These are phyloP conservation scores for Ustilago xerochloae DNA, from an alignment of 1,284 basidiomycete species.

Conservation along the genomic window DNA sequence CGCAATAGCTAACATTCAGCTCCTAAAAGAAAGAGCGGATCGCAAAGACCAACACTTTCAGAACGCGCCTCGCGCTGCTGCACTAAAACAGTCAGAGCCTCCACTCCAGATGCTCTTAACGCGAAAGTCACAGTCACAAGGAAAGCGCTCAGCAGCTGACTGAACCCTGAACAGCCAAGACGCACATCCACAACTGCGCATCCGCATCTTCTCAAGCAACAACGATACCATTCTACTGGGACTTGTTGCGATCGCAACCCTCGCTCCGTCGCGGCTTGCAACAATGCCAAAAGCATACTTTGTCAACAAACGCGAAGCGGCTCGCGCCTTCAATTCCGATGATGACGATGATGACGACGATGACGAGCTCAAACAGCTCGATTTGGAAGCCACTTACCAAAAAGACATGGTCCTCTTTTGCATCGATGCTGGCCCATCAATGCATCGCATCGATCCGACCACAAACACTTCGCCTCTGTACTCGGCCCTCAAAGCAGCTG, in stretches of 20 bases:
- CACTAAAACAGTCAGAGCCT: background rate
- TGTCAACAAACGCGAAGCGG: slow-evolving; percentile 47
- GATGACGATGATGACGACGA: slow-evolving; percentile 37
- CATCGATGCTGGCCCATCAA: slow-evolving; percentile 89
- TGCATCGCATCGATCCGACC: slow-evolving; percentile 73
- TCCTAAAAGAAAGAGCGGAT: no score
- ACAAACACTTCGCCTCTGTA: slow-evolving; percentile 68
- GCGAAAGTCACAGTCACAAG: no score
- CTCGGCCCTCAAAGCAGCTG: slow-evolving; percentile 80
- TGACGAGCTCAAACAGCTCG: slow-evolving; percentile 46
- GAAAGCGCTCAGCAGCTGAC: no score
- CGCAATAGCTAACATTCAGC: background rate
- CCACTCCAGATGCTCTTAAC: background rate
- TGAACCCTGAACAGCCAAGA: slow-evolving; percentile 4
- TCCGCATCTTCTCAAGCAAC: background rate
- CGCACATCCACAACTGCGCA: background rate
- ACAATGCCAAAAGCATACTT: slow-evolving; percentile 50
- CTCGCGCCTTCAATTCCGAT: slow-evolving; percentile 37
- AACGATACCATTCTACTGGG: background rate
- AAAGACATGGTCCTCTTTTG: slow-evolving; percentile 76
- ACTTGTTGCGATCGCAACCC: no score
- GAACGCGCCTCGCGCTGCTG: background rate
- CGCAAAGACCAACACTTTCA: slow-evolving; percentile 7
- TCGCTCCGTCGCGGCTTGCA: no score
- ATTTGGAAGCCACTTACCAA: slow-evolving; percentile 44